A percentile compares a stretch with the other conserved stretches of the same genome.
Conservation (phyloP, 1,284 basidiomycete species). For the Cutaneotrichosporon cavernicola region DNA sequence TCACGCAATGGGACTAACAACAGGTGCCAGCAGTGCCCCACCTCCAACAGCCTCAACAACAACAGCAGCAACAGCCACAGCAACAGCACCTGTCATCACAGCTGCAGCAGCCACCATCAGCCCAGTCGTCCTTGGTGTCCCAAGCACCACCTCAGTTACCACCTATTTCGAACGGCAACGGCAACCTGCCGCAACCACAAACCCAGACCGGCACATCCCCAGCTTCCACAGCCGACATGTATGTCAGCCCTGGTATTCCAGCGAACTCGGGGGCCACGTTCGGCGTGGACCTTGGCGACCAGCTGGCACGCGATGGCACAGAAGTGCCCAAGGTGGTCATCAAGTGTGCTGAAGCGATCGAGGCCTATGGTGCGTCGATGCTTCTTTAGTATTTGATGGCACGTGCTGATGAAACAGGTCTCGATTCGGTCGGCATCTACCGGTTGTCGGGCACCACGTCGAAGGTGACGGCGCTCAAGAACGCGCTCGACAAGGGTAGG, state of each 20-base stretch:
- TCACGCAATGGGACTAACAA: not conserved
- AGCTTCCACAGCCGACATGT: slow-evolving; percentile 13
- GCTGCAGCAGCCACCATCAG: not conserved
- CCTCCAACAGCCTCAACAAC: slow-evolving; percentile 14
- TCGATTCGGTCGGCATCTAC: slow-evolving; percentile 86
- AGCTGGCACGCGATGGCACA: slow-evolving; percentile 82
- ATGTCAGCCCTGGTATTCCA: slow-evolving; percentile 26
- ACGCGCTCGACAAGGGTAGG: slow-evolving; percentile 79
- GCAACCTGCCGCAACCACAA: slow-evolving; percentile 6
- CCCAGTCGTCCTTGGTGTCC: not conserved
- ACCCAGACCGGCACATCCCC: slow-evolving; percentile 7
- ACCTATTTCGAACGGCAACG: slow-evolving; percentile 20
- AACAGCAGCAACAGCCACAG: slow-evolving; percentile 3
- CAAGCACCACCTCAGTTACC: slow-evolving; percentile 8
- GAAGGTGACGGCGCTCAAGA: slow-evolving; percentile 80
- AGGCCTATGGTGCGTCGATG: slow-evolving; percentile 63
- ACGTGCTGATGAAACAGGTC: slow-evolving; percentile 51
- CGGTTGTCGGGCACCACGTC: slow-evolving; percentile 88
- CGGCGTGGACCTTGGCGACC: slow-evolving; percentile 85
- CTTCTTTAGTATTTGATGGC: not conserved
- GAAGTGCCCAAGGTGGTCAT: slow-evolving; percentile 85
- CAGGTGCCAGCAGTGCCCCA: slow-evolving; percentile 22
- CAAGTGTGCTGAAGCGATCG: slow-evolving; percentile 89
- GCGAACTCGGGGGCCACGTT: slow-evolving; percentile 63
- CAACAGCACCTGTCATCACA: not conserved